phyloP scores from a whole-genome alignment of 305 asterid genomes.

The Solanum hybrid region DNA sequence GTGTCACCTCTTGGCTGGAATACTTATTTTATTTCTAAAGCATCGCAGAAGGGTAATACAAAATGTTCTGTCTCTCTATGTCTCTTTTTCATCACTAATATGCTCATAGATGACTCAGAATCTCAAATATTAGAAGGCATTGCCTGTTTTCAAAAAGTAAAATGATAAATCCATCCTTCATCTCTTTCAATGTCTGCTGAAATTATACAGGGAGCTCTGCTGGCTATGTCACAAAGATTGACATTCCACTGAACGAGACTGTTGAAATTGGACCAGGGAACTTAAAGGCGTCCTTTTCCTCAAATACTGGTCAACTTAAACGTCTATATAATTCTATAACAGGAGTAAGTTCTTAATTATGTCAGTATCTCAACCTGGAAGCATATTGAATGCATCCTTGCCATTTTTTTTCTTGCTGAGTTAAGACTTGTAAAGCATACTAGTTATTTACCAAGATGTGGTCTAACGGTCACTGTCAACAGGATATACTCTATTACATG shows the following conservation, averaged over 20 bases:
- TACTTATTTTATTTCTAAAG: conserved; percentile 55
- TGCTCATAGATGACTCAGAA: neutral
- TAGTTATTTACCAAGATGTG: neutral
- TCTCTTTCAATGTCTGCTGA: conserved; percentile 1
- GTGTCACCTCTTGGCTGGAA: conserved; percentile 72
- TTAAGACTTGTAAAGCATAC: neutral
- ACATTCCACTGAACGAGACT: conserved; percentile 30
- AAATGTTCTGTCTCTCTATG: neutral
- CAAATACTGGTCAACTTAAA: conserved; percentile 63
- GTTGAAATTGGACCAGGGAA: conserved; percentile 67
- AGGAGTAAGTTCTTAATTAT: conserved; percentile 38
- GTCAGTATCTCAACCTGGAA: neutral
- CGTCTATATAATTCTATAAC: conserved; percentile 55
- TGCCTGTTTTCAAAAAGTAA: neutral
- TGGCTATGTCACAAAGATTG: conserved; percentile 13
- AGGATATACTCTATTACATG: neutral
- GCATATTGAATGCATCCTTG: neutral
- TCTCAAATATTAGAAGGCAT: neutral
- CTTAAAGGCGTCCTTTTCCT: conserved; percentile 61
- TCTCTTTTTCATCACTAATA: neutral
- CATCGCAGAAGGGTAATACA: conserved; percentile 32
- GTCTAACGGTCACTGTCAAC: neutral
- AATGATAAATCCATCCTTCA: neutral
- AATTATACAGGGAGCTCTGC: conserved; percentile 32
- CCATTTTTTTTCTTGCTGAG: neutral